Evolutionary conservation across 164 flowering plant species (phyloP), one percentile per base, ranked within the genome.

Genomic region (Aristolochia fimbriata): DNA sequence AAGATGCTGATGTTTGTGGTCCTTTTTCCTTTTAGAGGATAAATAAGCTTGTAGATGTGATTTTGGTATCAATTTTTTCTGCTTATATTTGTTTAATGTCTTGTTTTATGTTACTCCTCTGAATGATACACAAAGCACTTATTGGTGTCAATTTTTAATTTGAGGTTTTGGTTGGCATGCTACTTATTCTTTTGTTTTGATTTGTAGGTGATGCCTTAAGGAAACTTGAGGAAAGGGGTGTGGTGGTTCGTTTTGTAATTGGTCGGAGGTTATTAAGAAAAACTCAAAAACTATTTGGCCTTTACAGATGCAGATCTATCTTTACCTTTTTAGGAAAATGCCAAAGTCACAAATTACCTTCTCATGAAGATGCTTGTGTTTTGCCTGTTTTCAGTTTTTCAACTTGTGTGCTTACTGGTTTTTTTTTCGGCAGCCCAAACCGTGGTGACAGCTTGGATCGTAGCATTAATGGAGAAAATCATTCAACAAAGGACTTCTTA

Each of bases 391-490:
- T 37, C 43, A 37, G 43, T 37, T 37, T 37, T 37, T 37, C 7
- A 37, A 3, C 43, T 37, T 37, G 9, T 7, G 10, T 7, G 4
- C 43, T 31, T 7, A 37, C 43, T 37, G 43, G 43, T 37, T 37
- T 22, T 33, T 30, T 16, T 66, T 62, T 63, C 76, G 75, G 63
- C 91, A 94, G 99, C 82, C 74, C 97, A 55, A 94, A 94, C 67
- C 84, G 92, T 57, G 99, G 99, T 58, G 99, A 94, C 76, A 94
- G 96, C 85, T 86, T 94, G 74, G 99, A 94, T 71, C 96, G 96
- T 65, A 80, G 73, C 61, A 87, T 94, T 55, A 85, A 91, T 66
- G 88, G 77, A 61, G 99, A 94, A 76, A 87, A 76, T 66, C 83
- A 68, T 15, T 30, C 16, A 25, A 84, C 80, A 30, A 83, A 85